These are phyloP conservation scores for Rhododendron griersonianum DNA, from an alignment of 148 eudicot species.

Conservation along the genomic window DNA sequence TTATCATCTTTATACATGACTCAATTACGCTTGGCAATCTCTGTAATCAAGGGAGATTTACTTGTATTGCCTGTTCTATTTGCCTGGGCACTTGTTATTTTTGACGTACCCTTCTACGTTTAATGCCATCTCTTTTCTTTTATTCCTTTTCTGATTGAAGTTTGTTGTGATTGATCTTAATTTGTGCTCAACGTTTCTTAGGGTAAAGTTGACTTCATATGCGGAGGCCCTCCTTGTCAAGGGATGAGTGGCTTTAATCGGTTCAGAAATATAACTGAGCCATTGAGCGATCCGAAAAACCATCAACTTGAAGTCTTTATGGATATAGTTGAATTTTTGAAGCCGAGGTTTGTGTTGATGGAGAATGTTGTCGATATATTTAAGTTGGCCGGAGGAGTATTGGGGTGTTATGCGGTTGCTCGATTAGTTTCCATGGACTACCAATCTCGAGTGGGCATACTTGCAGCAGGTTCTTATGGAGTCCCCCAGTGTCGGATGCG, in stretches of 20 bases:
- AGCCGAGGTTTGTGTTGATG: conserved; percentile 31
- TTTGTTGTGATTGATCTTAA: neutral
- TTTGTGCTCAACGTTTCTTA: neutral
- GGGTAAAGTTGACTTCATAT: conserved; percentile 32
- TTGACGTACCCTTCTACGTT: neutral
- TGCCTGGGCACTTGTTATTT: neutral
- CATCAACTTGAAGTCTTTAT: conserved; percentile 28
- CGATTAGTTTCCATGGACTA: conserved; percentile 30
- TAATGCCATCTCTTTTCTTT: neutral
- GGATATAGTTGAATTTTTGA: conserved; percentile 29
- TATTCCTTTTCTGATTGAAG: neutral
- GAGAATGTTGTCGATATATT: conserved; percentile 36
- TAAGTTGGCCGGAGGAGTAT: conserved; percentile 16
- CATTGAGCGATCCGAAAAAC: conserved; percentile 29
- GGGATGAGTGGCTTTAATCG: conserved; percentile 42
- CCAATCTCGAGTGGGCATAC: conserved; percentile 35
- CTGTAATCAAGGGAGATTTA: neutral
- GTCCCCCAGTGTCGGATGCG: conserved; percentile 33
- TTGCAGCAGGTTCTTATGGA: conserved; percentile 38
- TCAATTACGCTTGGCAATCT: neutral
- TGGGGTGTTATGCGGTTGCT: conserved; percentile 25
- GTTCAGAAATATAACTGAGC: conserved; percentile 14
- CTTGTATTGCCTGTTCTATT: neutral
- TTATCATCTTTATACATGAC: neutral
- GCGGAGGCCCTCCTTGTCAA: conserved; percentile 46